Evolutionary conservation across 139 green algal genomes (phyloP), one percentile per base, ranked within the genome.

Genomic region (Micromonas pusilla): DNA sequence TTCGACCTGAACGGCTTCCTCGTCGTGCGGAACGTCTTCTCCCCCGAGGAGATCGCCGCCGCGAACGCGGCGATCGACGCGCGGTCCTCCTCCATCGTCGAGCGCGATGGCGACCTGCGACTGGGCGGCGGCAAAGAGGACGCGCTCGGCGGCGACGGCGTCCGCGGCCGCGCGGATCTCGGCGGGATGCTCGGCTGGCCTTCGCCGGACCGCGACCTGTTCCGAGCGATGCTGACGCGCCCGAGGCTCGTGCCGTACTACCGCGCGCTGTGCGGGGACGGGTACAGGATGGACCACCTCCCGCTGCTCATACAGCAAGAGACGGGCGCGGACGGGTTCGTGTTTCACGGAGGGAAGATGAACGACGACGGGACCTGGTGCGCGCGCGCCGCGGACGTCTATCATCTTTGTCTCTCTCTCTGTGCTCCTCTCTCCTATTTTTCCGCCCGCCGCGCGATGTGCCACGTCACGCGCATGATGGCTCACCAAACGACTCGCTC

Each of bases 251-350:
- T 82, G 32, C 77, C 77, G 30, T 80, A 80, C 64, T 72, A 71
- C 53, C 33, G 37, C 64, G 74, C 26, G 2, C 39, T 81, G n/a
- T n/a, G 66, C 21, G 76, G 76, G 0, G 76, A 76, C 32, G 77
- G 67, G 9, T 82, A 82, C 54, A 66, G 77, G 21, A 70, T 82
- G 66, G 77, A 82, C 34, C 77, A 82, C 45, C 34, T 74, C 16
- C 77, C 77, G 68, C 67, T 82, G 53, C 34, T 75, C 37, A 82
- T 82, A 54, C 39, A 72, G 25, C 77, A 82, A 39, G 52, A 66
- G 28, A 72, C 1, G 30, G 66, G 66, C 60, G 57, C 57, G 3
- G 74, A 80, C 28, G 74, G 74, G 1, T 72, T 80, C 57, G 62
- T 66, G 36, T 67, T 80, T 45, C 74, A 80, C 74, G 74, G 74